phyloP scores from a whole-genome alignment of 176 grass and related monocot species.

The Cenchrus purpureus region DNA sequence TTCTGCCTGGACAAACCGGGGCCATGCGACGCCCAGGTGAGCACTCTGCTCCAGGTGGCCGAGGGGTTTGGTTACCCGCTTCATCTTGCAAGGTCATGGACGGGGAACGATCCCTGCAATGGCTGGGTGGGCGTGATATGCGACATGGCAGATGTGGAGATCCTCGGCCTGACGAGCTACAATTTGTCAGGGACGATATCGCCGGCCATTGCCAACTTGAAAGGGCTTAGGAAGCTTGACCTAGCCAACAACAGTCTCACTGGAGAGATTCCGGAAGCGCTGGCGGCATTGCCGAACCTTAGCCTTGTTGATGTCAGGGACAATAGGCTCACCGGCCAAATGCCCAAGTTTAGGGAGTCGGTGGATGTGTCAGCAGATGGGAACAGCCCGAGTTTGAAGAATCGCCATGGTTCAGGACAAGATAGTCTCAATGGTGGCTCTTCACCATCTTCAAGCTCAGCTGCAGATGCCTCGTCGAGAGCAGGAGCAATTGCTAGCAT shows the following conservation, averaged over 20 bases:
- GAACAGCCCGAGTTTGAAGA: not conserved
- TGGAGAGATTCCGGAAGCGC: not conserved
- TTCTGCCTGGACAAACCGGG: not conserved
- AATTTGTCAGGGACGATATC: not conserved
- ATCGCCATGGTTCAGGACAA: not conserved
- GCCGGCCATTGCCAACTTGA: not conserved
- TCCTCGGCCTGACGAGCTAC: not conserved
- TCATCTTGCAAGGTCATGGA: not conserved
- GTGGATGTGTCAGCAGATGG: not conserved
- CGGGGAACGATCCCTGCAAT: not conserved
- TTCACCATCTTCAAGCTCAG: not conserved
- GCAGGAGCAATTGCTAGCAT: not conserved
- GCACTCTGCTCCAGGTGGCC: not conserved
- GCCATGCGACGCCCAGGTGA: constrained; percentile 17
- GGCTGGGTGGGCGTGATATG: not conserved
- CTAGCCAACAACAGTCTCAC: not conserved
- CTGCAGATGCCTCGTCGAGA: not conserved
- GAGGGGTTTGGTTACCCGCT: not conserved
- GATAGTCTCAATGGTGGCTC: not conserved
- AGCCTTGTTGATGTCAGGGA: not conserved
- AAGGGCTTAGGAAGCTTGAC: not conserved
- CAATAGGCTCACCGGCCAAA: not conserved
- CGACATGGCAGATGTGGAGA: not conserved
- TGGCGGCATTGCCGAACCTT: not conserved
- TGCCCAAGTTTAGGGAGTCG: not conserved